Percentiles rank a stretch among this genome's conserved stretches.
These are phyloP conservation scores for Grigorovia jiainica DNA, from an alignment of 805 yeast genomes.

Conservation along the genomic window DNA sequence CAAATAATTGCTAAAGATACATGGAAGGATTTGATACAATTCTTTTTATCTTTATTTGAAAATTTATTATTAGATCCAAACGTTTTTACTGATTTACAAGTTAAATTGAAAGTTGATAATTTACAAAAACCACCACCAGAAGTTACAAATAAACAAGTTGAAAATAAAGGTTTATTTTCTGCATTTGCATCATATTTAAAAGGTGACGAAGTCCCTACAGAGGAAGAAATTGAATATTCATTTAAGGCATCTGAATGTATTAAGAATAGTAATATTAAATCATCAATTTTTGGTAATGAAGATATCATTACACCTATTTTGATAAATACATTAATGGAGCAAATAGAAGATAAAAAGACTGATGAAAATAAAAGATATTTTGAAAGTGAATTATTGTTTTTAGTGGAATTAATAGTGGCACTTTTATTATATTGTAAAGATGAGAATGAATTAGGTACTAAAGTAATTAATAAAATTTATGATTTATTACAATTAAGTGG, in stretches of 20 bases:
- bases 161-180: constrained; percentile 73
- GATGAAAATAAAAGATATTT: constrained; percentile 30
- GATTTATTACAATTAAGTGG: constrained; percentile 11
- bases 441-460: constrained; percentile 23
- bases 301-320: constrained; percentile 24
- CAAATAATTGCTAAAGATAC: constrained; percentile 32
- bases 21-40: constrained; percentile 54
- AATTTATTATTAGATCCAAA: constrained; percentile 63
- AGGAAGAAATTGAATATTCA: constrained; percentile 84
- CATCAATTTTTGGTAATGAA: constrained; percentile 43
- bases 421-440: constrained; percentile 23
- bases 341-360: constrained; percentile 28
- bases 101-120: constrained; percentile 39
- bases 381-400: constrained; percentile 40
- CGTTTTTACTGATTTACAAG: constrained; percentile 56
- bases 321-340: constrained; percentile 28
- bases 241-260: constrained; percentile 76
- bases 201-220: constrained; percentile 93
- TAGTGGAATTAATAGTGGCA: constrained; percentile 35
- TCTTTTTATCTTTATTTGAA: constrained; percentile 57
- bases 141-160: constrained; percentile 51
- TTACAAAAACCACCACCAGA: constrained; percentile 60
- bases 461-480: constrained; percentile 14
- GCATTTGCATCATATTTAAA: constrained; percentile 88
- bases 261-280: constrained; percentile 52